phyloP scores from a whole-genome alignment of 257 asterid genomes.

The Echium plantagineum region DNA sequence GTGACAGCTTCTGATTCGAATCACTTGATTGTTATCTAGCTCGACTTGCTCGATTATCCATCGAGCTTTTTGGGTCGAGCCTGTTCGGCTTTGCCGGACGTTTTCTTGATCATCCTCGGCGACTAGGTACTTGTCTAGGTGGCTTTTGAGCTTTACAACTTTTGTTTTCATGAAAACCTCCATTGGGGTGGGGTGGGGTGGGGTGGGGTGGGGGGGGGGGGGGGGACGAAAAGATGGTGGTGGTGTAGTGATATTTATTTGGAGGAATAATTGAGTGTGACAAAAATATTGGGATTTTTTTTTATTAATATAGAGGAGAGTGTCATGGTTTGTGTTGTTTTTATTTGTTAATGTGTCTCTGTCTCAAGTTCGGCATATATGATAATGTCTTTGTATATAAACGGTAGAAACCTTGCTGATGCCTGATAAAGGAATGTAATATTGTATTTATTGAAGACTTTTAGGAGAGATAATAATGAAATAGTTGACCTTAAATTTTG shows the following conservation, averaged over 20 bases:
- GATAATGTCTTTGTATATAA: too few relatives aligned
- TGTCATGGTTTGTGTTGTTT: too few relatives aligned
- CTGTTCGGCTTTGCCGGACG: constrained; percentile 64
- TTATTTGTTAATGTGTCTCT: too few relatives aligned
- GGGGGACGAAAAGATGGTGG: neutral
- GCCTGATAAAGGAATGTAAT: too few relatives aligned
- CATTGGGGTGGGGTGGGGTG: too few relatives aligned
- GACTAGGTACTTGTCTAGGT: constrained; percentile 58
- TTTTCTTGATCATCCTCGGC: constrained; percentile 69
- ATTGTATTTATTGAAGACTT: too few relatives aligned
- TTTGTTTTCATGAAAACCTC: constrained; percentile 54
- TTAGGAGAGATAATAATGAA: too few relatives aligned
- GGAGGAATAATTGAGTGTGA: constrained; percentile 9
- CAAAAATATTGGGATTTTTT: neutral
- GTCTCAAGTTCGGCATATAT: too few relatives aligned
- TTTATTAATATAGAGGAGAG: too few relatives aligned
- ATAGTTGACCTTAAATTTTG: too few relatives aligned
- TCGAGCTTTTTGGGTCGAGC: constrained; percentile 44
- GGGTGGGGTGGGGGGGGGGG: too few relatives aligned
- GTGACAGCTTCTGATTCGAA: constrained; percentile 68
- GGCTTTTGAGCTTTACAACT: constrained; percentile 58
- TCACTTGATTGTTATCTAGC: constrained; percentile 18
- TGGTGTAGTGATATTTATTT: constrained; percentile 19
- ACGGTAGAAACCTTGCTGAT: too few relatives aligned
- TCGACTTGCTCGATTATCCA: constrained; percentile 81